Evolutionary conservation across 495 filamentous ascomycete species (phyloP), one percentile per base, ranked within the genome.

Genomic region (Amorphotheca resinae): DNA sequence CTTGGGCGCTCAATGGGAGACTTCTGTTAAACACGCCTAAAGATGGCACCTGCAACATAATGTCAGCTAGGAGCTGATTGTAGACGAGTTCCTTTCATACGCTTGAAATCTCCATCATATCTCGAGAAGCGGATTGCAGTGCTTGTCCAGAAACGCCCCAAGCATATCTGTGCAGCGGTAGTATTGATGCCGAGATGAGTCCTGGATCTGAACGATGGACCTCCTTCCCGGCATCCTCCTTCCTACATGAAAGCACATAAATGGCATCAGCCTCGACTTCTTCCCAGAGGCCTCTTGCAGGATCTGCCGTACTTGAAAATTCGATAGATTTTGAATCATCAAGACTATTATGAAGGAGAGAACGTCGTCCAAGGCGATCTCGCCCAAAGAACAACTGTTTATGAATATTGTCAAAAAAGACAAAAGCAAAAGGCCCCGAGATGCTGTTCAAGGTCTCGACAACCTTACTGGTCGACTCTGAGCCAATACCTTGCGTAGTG

Each of bases 391-490:
- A 89, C 5, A 96, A 34, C 20, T 64, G 68, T 11, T 63, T 61
- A 41, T 69, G 59, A 16, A 58, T 45, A 4, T 67, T 67, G 62
- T 96, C 83, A 57, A 79, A 87, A 61, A 82, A 96, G 1, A 95
- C 76, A 64, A 96, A 93, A 11, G 93, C 83, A 61, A 84, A 96
- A 8, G 93, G 88, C 7, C 91, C 91, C 38, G 79, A 75, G 25
- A 95, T 74, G 33, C 61, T 64, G 33, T 72, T 67, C 39, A 91
- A 58, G 2, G 72, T 70, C 22, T 64, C 59, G 20, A 75, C 42
- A 28, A 83, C 48, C 28, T 56, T 56, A 42, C 64, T 56, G 22
- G 55, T 43, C 16, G 57, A 48, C 12, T 56, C 26, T 2, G 53
- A 40, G 12, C 28, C 38, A 34, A 1, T 39, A 30, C 41, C 31